Percentiles rank a stretch among this genome's conserved stretches.
phyloP scores from a whole-genome alignment of 2,329 filamentous ascomycete species.

The Pseudopithomyces maydicus region DNA sequence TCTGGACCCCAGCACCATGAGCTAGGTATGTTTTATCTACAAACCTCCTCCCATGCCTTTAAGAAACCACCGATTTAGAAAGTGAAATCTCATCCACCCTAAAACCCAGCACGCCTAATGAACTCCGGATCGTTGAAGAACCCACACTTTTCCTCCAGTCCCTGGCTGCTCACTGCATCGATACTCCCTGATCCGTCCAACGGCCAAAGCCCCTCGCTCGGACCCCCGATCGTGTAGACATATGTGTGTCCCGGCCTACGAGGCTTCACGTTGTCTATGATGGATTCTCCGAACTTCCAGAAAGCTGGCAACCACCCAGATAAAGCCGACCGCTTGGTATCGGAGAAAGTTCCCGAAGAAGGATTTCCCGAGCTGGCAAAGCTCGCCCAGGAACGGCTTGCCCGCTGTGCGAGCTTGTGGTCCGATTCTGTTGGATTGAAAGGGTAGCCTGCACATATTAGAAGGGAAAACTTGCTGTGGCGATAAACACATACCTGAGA shows the following conservation, averaged over 20 bases:
- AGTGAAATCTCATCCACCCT: not conserved
- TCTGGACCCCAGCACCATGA: not conserved
- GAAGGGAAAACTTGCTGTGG: not conserved
- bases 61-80: not conserved
- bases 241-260: conserved; percentile 20
- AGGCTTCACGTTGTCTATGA: conserved; percentile 19
- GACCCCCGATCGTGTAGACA: conserved; percentile 48
- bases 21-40: not conserved
- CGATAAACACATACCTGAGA: conserved; percentile 16
- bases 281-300: conserved; percentile 12
- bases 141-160: conserved; percentile 53
- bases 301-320: conserved; percentile 50
- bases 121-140: conserved; percentile 54
- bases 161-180: conserved; percentile 42
- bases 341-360: conserved; percentile 20
- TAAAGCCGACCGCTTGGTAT: conserved; percentile 35
- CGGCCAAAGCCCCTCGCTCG: conserved; percentile 49
- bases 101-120: conserved; percentile 32
- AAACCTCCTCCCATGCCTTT: not conserved
- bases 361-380: conserved; percentile 49
- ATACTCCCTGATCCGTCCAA: conserved; percentile 43
- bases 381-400: conserved; percentile 55
- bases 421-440: conserved; percentile 46
- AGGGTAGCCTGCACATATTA: conserved; percentile 24
- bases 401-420: conserved; percentile 45